Percentiles rank a stretch among this genome's conserved stretches.
Conservation (phyloP, 805 yeast genomes). For the Cyberlindnera nakhonratchasimensis region DNA sequence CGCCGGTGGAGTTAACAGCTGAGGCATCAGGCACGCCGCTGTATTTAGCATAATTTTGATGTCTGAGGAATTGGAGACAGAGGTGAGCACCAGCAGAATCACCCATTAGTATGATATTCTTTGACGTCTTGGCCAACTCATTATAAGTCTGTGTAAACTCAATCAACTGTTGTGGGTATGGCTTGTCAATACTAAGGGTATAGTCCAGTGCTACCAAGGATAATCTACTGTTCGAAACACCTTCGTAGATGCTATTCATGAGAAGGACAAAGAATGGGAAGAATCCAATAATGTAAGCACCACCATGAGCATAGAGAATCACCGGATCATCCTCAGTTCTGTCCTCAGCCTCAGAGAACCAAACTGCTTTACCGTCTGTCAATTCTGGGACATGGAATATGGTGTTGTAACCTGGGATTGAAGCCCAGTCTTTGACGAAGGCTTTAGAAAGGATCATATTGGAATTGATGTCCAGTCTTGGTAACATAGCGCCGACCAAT, state of each 20-base stretch:
- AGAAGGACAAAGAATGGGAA: slow-evolving; percentile 10
- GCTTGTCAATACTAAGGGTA: slow-evolving; percentile 23
- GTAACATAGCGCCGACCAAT: slow-evolving; percentile 3
- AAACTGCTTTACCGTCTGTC: slow-evolving; percentile 2
- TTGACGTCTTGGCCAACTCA: slow-evolving; percentile 14
- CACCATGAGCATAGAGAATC: slow-evolving; percentile 15
- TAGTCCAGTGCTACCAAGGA: slow-evolving; percentile 30
- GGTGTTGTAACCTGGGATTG: slow-evolving; percentile 6
- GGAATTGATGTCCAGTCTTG: slow-evolving; percentile 3
- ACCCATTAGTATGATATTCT: slow-evolving; percentile 27
- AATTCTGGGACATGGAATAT: slow-evolving; percentile 4
- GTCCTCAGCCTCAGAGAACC: slow-evolving; percentile 27
- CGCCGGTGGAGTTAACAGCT: slow-evolving; percentile 4
- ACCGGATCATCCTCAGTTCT: slow-evolving; percentile 20
- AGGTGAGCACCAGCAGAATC: slow-evolving; percentile 34
- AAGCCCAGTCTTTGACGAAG: slow-evolving; percentile 4
- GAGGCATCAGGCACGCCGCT: slow-evolving; percentile 3
- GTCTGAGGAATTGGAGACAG: slow-evolving; percentile 20
- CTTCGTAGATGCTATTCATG: slow-evolving; percentile 1
- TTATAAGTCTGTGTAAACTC: slow-evolving; percentile 24
- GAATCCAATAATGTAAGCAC: slow-evolving; percentile 14
- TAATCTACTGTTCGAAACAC: slow-evolving; percentile 13
- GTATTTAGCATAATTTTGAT: slow-evolving; percentile 7
- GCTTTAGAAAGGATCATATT: slow-evolving; percentile 7
- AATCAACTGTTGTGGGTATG: slow-evolving; percentile 27